These are phyloP conservation scores for Sugiyamaella chiloensis DNA, from an alignment of 805 yeast genomes.

Conservation along the genomic window DNA sequence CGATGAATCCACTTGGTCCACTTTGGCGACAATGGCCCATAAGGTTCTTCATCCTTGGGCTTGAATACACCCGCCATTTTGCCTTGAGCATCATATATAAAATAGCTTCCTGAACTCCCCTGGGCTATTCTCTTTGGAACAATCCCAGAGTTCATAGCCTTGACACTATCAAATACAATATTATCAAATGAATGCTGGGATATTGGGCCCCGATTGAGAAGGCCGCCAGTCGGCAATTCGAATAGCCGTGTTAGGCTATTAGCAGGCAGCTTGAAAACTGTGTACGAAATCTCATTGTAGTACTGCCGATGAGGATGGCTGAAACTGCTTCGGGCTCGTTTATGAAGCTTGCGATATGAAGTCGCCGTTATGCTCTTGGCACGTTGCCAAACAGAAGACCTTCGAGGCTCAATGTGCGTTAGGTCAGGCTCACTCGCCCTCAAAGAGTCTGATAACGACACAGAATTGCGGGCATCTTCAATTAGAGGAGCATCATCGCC, in stretches of 20 bases:
- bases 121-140: conserved; percentile 54
- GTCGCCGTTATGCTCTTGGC: neutral
- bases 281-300: conserved; percentile 46
- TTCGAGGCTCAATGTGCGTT: too few species aligned
- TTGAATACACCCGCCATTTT: conserved; percentile 60
- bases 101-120: conserved; percentile 73
- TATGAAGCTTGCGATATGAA: neutral
- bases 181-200: conserved; percentile 35
- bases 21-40: conserved; percentile 73
- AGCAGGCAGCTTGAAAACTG: conserved; percentile 48
- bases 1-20: conserved; percentile 79
- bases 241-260: conserved; percentile 26
- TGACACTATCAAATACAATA: conserved; percentile 43
- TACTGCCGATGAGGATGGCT: neutral
- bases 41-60: conserved; percentile 79
- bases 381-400: neutral
- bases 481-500: conserved; percentile 1
- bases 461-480: neutral
- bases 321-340: neutral
- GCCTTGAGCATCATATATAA: conserved; percentile 41
- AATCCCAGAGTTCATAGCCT: conserved; percentile 46
- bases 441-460: neutral
- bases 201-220: conserved; percentile 29
- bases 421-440: too few species aligned
- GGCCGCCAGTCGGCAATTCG: conserved; percentile 34